Percentiles rank a stretch among this genome's conserved stretches.
Conservation (phyloP, 2,329 filamentous ascomycete species). For the Pseudogymnoascus sp. region DNA sequence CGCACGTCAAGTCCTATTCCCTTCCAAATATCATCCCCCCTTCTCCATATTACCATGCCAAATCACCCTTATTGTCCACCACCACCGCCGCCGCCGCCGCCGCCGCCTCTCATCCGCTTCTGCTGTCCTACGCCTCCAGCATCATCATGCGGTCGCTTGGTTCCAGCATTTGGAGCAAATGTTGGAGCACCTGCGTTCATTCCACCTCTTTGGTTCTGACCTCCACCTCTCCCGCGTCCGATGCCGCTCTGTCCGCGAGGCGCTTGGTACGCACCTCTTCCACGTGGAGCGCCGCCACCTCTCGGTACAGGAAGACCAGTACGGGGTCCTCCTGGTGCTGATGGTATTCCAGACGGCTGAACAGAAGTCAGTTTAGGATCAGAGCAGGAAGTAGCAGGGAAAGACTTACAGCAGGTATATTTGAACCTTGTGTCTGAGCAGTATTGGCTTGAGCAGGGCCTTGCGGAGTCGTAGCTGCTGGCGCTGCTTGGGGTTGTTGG, state of each 20-base stretch:
- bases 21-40: neutral
- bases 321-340: neutral
- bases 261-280: slow-evolving; percentile 10
- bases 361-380: neutral
- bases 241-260: slow-evolving; percentile 13
- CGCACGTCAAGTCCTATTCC: neutral
- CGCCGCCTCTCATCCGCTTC: slow-evolving; percentile 35
- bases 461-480: neutral
- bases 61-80: neutral
- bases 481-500: neutral
- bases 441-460: neutral
- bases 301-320: slow-evolving; percentile 11
- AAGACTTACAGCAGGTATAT: slow-evolving; percentile 7
- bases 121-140: slow-evolving; percentile 24
- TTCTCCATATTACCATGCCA: neutral
- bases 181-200: slow-evolving; percentile 25
- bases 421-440: neutral
- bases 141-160: slow-evolving; percentile 25
- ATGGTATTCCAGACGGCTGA: slow-evolving; percentile 3
- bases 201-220: slow-evolving; percentile 19
- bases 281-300: neutral
- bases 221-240: slow-evolving; percentile 17
- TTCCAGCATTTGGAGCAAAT: slow-evolving; percentile 23
- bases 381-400: neutral
- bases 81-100: neutral